Conservation (phyloP, 2,329 filamentous ascomycete species). For the Penicillium sp. region DNA sequence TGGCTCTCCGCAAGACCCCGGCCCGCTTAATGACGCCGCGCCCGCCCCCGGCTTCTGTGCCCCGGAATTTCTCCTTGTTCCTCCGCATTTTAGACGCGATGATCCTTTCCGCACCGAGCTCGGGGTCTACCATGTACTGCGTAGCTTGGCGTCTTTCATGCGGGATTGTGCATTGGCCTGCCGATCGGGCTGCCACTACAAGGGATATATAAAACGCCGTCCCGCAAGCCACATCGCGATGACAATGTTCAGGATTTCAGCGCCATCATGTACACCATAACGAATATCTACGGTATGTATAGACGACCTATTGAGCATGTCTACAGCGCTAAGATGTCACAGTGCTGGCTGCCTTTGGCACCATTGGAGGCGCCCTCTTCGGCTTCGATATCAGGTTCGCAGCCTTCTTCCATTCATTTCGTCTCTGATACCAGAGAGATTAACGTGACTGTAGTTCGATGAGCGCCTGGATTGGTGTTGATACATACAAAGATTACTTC, state of each 20-base stretch:
- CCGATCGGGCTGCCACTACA: slow-evolving; percentile 1
- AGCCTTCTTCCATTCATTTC: slow-evolving; percentile 42
- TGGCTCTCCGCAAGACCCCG: neutral
- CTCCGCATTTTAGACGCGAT: slow-evolving; percentile 18
- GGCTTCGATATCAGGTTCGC: slow-evolving; percentile 58
- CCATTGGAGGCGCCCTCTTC: slow-evolving; percentile 55
- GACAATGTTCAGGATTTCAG: neutral
- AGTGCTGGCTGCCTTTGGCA: slow-evolving; percentile 54
- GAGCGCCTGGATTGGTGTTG: slow-evolving; percentile 47
- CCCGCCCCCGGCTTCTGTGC: slow-evolving; percentile 14
- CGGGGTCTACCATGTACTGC: slow-evolving; percentile 13
- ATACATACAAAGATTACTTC: slow-evolving; percentile 55
- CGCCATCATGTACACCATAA: slow-evolving; percentile 35
- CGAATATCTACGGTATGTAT: slow-evolving; percentile 47
- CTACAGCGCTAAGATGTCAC: neutral
- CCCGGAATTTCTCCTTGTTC: slow-evolving; percentile 15
- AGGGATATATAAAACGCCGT: slow-evolving; percentile 16
- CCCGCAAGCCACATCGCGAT: neutral
- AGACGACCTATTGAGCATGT: neutral
- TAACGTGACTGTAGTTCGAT: slow-evolving; percentile 30
- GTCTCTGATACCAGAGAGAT: slow-evolving; percentile 16
- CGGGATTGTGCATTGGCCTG: slow-evolving; percentile 10
- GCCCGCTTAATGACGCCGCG: slow-evolving; percentile 19
- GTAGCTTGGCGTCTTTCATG: slow-evolving; percentile 6
- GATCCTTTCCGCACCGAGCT: slow-evolving; percentile 18